Evolutionary conservation across 2,329 filamentous ascomycete species (phyloP).

Genomic region (Neocatenulostroma microsporum): DNA sequence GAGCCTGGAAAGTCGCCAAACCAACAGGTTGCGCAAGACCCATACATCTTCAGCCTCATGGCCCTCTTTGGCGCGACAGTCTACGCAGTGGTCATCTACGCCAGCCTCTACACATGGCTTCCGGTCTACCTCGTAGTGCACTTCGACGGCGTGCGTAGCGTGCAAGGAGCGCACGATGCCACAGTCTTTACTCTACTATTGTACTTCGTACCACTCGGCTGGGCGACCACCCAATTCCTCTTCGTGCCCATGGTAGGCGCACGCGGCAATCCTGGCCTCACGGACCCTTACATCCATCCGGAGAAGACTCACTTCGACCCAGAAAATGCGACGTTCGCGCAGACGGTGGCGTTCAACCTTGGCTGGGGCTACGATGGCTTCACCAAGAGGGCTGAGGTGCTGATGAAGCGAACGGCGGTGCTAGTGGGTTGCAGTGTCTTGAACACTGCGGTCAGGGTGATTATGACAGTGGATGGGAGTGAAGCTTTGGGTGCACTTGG

Average conservation of each 20-base stretch:
- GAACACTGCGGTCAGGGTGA: conserved; percentile 58
- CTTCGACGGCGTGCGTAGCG: conserved; percentile 63
- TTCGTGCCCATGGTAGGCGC: conserved; percentile 59
- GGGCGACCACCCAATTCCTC: conserved; percentile 66
- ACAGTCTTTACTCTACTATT: conserved; percentile 41
- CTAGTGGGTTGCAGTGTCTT: conserved; percentile 39
- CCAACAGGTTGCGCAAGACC: conserved; percentile 50
- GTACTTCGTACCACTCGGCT: conserved; percentile 59
- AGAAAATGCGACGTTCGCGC: conserved; percentile 54
- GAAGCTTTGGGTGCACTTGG: conserved; percentile 60
- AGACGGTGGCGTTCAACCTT: conserved; percentile 65
- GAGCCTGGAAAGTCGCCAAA: conserved; percentile 39
- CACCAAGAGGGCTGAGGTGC: conserved; percentile 55
- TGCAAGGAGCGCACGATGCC: conserved; percentile 60
- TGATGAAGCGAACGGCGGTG: conserved; percentile 48
- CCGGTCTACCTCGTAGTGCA: conserved; percentile 64
- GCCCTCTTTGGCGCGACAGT: conserved; percentile 62
- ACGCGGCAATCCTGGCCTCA: conserved; percentile 20
- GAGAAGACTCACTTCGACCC: conserved; percentile 55
- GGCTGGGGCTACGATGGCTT: conserved; percentile 54
- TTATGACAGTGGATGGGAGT: conserved; percentile 60
- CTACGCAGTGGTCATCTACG: conserved; percentile 65
- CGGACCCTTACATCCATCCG: conserved; percentile 13
- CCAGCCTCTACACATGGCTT: conserved; percentile 63
- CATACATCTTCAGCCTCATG: conserved; percentile 55